Evolutionary conservation across 257 asterid species (phyloP), one percentile per base, ranked within the genome.

Genomic region (Solanum megistacrolobum): DNA sequence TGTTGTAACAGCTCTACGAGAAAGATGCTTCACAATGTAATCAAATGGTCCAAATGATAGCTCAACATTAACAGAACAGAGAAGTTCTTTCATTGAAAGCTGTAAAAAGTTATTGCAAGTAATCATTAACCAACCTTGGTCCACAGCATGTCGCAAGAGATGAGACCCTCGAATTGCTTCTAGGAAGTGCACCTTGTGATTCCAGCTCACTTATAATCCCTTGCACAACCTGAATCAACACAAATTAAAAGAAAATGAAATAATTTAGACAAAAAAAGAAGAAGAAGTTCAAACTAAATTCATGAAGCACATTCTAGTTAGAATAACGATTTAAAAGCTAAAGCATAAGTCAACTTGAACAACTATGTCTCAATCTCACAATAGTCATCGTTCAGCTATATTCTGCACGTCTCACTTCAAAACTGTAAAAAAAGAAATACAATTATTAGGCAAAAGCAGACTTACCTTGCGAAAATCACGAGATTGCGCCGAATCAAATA

Each of bases 131-230:
- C 83, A 89, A 97, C 99, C 99, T 95, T 25, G 98, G 98, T 90
- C 99, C 99, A 88, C 99, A 96, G 92, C 99, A 97, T 60, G 99
- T 97, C 4, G 99, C 99, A 41, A 97, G 99, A 25, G 99, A 97
- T 25, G 99, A 97, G 90, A 97, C 99, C 92, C 99, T 94, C 18
- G 99, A 97, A 92, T 97, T 97, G 94, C 99, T 96, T 94, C 99
- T 93, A 13, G 99, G 99, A 88, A 97, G 94, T 5, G 99, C 99
- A 35, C 99, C 99, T 93, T 97, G 99, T 6, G 98, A 92, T 93
- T 97, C 99, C 90, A 97, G 95, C 92, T 97, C 99, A 83, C 98
- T 96, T 87, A 97, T 97, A 87, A 97, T 97, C 88, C 97, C 99
- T 92, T 97, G 99, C 73, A 97, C 99, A 74, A 97, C 99, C 99